Base-by-base conservation (phyloP, 1,284 basidiomycete species). In the Boletellus sp. region DNA sequence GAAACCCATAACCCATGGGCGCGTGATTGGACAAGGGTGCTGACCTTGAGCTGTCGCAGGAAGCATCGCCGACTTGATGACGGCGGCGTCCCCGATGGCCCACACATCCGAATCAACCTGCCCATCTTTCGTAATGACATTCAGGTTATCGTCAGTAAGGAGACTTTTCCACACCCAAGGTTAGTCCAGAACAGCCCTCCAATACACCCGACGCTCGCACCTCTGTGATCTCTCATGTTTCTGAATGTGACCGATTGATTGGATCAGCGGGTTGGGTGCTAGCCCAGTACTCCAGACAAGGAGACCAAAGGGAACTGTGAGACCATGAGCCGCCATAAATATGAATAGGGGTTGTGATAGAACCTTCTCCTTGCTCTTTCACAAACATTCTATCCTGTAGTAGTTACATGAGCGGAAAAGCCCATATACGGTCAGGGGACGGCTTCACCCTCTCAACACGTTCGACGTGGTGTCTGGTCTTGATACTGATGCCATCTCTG, bases 231-330 rank as follows among this genome's bases (percentile, higher is more conserved):
- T 80, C 16, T 71, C 63, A 52, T 90, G 74, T 59, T 89, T 87
- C 57, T 77, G 67, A 1, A 84, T 70, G 41, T 77, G 80, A 4
- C 67, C 64, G 39, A 91, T 78, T 0, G 74, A 72, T 45, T 77
- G 66, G 38, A 93, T 76, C 34, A 94, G 70, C 8, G 90, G 88
- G 58, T 92, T 92, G 3, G 87, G 80, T 8, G 87, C 77, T 8
- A 94, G 73, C 2, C 89, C 90, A 5, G 91, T 92, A 54, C 82
- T 85, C 92, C 91, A 93, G 16, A 94, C 89, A 5, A 91, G 76
- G 30, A 93, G 70, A 13, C 91, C 91, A 60, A 85, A 90, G 11
- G 80, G 82, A 21, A 89, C 86, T 87, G 29, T 50, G 48, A 40
- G 52, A 11, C 33, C 21, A 36, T 53, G 39, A 65, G 53, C 13